phyloP scores from a whole-genome alignment of 163 green algal genomes.

The Chlamydomonas reinhardtii region DNA sequence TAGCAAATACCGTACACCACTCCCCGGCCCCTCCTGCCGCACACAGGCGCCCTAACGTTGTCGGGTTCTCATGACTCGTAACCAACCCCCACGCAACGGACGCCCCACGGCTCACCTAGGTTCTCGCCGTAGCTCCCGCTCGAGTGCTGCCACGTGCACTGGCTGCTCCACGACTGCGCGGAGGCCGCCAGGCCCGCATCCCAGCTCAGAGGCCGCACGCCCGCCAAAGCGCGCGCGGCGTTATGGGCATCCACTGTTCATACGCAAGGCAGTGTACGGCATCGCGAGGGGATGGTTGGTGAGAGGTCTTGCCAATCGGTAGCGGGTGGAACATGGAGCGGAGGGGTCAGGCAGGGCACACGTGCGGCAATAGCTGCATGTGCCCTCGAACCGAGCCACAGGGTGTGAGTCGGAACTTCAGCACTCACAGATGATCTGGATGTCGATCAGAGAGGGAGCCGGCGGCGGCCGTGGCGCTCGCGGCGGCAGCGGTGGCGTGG shows the following conservation, averaged over 20 bases:
- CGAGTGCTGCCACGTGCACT: slow-evolving; percentile 33
- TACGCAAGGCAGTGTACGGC: too few relatives aligned
- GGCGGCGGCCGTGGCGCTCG: not conserved
- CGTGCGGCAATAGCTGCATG: too few relatives aligned
- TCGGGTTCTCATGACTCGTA: too few relatives aligned
- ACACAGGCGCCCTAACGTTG: too few relatives aligned
- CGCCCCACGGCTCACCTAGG: slow-evolving; percentile 1
- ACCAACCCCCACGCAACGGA: too few relatives aligned
- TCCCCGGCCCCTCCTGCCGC: too few relatives aligned
- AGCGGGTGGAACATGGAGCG: too few relatives aligned
- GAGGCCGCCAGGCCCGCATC: not conserved
- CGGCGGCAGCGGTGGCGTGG: not conserved
- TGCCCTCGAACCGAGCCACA: too few relatives aligned
- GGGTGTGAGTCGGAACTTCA: too few relatives aligned
- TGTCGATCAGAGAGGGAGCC: not conserved
- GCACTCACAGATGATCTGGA: slow-evolving; percentile 5
- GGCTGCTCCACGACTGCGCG: slow-evolving; percentile 2
- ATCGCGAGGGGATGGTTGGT: not conserved
- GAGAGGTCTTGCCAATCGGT: too few relatives aligned
- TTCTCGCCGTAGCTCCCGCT: slow-evolving; percentile 1
- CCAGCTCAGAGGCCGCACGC: slow-evolving; percentile 10
- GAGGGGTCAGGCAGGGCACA: too few relatives aligned
- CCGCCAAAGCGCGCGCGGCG: not conserved
- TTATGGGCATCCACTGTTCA: slow-evolving; percentile 41
- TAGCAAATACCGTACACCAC: too few relatives aligned